phyloP scores from a whole-genome alignment of 169 alveolate species.

The Plasmodium adleri region DNA sequence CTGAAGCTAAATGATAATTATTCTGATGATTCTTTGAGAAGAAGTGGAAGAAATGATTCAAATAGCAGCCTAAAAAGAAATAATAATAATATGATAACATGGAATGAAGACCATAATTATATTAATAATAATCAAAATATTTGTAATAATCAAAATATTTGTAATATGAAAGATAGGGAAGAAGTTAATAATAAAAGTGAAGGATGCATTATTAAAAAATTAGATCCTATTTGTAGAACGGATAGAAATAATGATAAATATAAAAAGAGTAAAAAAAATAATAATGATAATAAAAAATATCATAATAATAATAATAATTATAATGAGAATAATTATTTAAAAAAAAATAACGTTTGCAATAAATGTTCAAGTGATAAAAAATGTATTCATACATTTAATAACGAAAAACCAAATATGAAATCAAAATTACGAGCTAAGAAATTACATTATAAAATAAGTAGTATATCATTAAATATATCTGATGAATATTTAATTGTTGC shows the following conservation, averaged over 20 bases:
- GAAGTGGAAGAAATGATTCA: too few species aligned
- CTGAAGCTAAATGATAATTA: neutral
- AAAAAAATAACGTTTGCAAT: neutral
- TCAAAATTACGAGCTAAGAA: conserved; percentile 61
- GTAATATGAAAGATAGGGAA: too few species aligned
- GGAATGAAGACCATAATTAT: neutral
- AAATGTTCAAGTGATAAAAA: neutral
- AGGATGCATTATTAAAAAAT: too few species aligned
- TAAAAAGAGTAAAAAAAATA: neutral
- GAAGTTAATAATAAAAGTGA: too few species aligned
- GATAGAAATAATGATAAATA: too few species aligned
- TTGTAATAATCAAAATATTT: too few species aligned
- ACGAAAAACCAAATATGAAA: conserved; percentile 43
- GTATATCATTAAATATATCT: conserved; percentile 23
- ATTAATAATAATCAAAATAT: too few species aligned
- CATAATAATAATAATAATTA: neutral
- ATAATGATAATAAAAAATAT: neutral
- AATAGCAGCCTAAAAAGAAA: neutral
- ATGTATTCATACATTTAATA: conserved; percentile 7
- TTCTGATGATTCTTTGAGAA: neutral
- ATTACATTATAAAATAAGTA: conserved; percentile 69
- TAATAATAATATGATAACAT: neutral
- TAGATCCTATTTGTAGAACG: too few species aligned
- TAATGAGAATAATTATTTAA: neutral
- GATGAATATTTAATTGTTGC: conserved; percentile 73